Percentiles rank a stretch among this genome's conserved stretches.
Conservation (phyloP, 306 rosid genomes). For the Mimosa bimucronata region DNA sequence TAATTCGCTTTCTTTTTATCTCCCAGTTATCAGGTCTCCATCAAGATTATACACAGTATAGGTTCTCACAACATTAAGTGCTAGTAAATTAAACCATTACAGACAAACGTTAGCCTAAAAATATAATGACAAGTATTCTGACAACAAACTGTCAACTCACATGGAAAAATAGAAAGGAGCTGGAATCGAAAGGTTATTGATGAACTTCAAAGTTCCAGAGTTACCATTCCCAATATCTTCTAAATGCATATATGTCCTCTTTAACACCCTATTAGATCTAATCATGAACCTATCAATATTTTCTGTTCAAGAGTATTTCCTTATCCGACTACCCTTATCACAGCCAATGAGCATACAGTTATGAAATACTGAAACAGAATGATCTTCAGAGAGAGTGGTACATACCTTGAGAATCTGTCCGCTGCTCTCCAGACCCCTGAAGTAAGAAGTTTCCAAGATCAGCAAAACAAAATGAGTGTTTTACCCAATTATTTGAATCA, state of each 20-base stretch:
- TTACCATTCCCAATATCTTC: constrained; percentile 11
- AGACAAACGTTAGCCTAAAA: constrained; percentile 3
- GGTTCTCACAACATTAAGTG: constrained; percentile 14
- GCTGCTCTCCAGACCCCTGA: constrained; percentile 83
- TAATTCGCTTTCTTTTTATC: constrained; percentile 26
- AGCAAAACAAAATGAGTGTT: constrained; percentile 31
- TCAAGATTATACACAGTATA: constrained; percentile 2
- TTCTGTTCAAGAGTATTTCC: not conserved
- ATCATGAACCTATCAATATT: not conserved
- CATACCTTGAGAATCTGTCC: constrained; percentile 71
- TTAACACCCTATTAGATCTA: not conserved
- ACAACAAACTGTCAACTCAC: not conserved
- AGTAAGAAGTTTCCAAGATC: constrained; percentile 40
- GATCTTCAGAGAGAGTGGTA: not conserved
- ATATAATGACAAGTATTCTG: not conserved
- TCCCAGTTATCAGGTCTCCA: constrained; percentile 27
- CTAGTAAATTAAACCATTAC: constrained; percentile 13
- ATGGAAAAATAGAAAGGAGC: constrained; percentile 14
- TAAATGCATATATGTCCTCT: not conserved
- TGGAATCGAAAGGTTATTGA: constrained; percentile 2
- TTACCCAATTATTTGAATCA: constrained; percentile 30
- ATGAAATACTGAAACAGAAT: not conserved
- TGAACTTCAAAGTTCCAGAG: constrained; percentile 34
- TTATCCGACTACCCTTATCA: not conserved
- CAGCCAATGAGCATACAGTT: not conserved